Evolutionary conservation across 176 grass and related monocot species (phyloP).

Genomic region (Hordeum vulgare): DNA sequence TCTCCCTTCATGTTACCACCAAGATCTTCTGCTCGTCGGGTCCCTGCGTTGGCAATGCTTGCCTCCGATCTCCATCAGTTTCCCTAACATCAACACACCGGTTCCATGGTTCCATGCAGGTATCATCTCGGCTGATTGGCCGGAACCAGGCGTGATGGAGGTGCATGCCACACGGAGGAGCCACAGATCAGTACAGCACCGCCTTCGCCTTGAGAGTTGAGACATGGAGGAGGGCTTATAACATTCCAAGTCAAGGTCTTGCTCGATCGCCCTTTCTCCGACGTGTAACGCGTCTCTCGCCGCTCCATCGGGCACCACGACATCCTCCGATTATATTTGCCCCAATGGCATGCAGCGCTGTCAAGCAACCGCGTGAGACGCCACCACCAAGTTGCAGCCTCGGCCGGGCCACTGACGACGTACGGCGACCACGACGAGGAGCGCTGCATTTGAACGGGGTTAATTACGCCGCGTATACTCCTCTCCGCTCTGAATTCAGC

Average conservation of each 20-base stretch:
- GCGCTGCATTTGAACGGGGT: background rate
- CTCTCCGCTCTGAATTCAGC: background rate
- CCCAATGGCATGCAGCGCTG: constrained; percentile 1
- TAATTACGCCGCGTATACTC: background rate
- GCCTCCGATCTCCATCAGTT: background rate
- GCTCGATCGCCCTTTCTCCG: background rate
- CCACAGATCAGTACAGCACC: too few relatives aligned
- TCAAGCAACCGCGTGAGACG: constrained; percentile 32
- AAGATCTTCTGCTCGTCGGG: background rate
- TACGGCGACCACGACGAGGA: background rate
- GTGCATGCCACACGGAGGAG: background rate
- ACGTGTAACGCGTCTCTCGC: constrained; percentile 44
- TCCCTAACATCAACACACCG: too few relatives aligned
- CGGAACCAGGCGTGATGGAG: background rate
- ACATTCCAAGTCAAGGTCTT: background rate
- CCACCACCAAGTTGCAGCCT: background rate
- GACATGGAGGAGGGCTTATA: background rate
- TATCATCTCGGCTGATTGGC: background rate
- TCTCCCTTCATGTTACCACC: background rate
- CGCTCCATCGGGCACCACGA: background rate
- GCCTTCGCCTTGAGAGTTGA: too few relatives aligned
- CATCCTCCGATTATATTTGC: background rate
- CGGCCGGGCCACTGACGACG: too few relatives aligned
- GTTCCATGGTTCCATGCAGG: background rate
- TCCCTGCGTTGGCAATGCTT: background rate